Base-by-base conservation (phyloP, 208 protist species). In the Trypanosoma lewisi region DNA sequence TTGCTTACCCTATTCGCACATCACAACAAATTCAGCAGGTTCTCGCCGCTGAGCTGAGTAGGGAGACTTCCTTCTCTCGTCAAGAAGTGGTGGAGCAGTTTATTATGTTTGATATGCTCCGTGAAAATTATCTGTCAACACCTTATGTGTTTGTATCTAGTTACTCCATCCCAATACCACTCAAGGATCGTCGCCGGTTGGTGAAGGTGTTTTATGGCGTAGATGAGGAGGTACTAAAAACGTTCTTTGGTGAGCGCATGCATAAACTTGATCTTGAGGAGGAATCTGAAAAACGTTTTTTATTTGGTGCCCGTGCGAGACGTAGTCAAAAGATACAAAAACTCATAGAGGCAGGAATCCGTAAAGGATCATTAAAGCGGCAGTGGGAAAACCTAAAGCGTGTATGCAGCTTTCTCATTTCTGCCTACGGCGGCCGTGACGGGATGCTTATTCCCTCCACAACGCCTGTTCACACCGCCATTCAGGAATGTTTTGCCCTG, bases 141-240 rank as follows among this genome's bases (percentile, higher is more conserved):
- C 90, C 90, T 6, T 93, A 94, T 72, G 80, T 73, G 4, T 96
- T 96, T 52, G 78, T 96, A 9, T 83, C 80, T n/a, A 82, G 75
- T 54, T 75, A 87, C 45, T 85, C 83, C 52, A 48, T 91, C 36
- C 83, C 80, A 17, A 81, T 96, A 33, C 57, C 77, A 17, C 50
- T 93, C 5, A 58, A 57, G 21, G 78, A 89, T 33, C 86, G 90
- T 42, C 69, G 67, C 6, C 70, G 75, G 37, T 62, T 96, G 34
- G 78, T 96, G 64, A 75, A 78, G 37, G 62, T 87, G 31, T 94
- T 87, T 74, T 96, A 96, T 72, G 67, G 73, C n/a, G 77, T 87
- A 2, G 80, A 92, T 45, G 70, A 73, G 4, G 63, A 63, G 14
- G 62, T 93, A 16, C 80, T 88, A 30, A 83, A 73, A 17, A 78